Percentiles rank a stretch among this genome's conserved stretches.
Conservation (phyloP, 331 rosid genomes). For the Malus hybrid region DNA sequence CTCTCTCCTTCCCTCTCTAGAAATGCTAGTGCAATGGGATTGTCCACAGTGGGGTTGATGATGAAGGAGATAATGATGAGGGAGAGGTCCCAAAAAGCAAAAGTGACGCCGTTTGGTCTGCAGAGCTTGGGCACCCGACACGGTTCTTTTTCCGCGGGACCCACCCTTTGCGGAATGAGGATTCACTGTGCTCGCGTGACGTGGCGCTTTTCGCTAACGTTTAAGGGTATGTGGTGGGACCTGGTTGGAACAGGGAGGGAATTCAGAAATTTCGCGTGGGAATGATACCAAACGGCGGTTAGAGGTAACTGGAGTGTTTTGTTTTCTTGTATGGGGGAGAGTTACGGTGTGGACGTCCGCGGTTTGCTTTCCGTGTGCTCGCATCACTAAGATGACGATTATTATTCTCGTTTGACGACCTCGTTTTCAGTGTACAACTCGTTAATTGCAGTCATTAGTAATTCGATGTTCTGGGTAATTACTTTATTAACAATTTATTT, state of each 20-base stretch:
- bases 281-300: conserved; percentile 36
- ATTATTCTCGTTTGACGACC: neutral
- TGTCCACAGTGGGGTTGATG: conserved; percentile 11
- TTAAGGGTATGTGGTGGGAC: neutral
- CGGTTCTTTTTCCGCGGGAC: conserved; percentile 21
- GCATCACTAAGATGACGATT: neutral
- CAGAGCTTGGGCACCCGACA: conserved; percentile 49
- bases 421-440: neutral
- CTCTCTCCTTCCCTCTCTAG: neutral
- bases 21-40: neutral
- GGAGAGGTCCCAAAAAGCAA: conserved; percentile 22
- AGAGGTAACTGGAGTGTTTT: neutral
- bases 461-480: neutral
- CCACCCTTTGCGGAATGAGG: conserved; percentile 8
- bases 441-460: neutral
- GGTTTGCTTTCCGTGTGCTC: conserved; percentile 1
- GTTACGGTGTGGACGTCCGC: conserved; percentile 3
- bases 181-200: neutral
- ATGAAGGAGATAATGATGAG: conserved; percentile 18
- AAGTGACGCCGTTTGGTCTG: conserved; percentile 68
- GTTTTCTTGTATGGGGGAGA: neutral
- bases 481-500: neutral
- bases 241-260: neutral
- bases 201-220: conserved; percentile 15
- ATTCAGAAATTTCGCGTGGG: neutral